These are phyloP conservation scores for Ophiocordyceps australis DNA, from an alignment of 2,329 filamentous ascomycete genomes.

Conservation along the genomic window DNA sequence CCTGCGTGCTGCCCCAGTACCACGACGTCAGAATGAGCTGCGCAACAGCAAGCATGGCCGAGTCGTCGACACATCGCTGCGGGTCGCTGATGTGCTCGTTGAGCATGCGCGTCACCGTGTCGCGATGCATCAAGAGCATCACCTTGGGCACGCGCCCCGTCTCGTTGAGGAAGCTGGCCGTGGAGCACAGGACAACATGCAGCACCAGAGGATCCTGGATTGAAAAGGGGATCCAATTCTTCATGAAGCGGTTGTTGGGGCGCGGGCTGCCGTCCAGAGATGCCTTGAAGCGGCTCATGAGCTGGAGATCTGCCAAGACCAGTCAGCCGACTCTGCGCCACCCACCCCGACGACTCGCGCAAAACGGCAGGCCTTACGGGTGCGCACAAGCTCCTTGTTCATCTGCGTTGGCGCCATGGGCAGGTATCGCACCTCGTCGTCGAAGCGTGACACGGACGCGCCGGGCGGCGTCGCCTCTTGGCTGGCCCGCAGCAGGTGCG, in stretches of 20 bases:
- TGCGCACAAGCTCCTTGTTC: conserved; percentile 27
- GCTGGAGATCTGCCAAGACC: conserved; percentile 20
- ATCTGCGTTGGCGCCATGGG: conserved; percentile 21
- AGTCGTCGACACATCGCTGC: conserved; percentile 19
- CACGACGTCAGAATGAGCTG: conserved; percentile 33
- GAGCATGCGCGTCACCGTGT: conserved; percentile 22
- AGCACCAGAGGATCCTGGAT: conserved; percentile 29
- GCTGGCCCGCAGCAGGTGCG: conserved; percentile 7
- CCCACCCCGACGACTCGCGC: too few relatives aligned
- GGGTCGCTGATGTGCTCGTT: conserved; percentile 24
- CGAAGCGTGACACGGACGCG: conserved; percentile 8
- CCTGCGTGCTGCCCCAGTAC: conserved; percentile 30
- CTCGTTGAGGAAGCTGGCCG: conserved; percentile 31
- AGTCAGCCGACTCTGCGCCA: background rate
- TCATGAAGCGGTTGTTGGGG: conserved; percentile 23
- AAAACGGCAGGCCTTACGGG: conserved; percentile 16
- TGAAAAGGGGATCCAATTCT: conserved; percentile 26
- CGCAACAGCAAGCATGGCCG: conserved; percentile 25
- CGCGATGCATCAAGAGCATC: conserved; percentile 22
- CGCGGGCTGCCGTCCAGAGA: conserved; percentile 29
- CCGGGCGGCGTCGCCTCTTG: conserved; percentile 5
- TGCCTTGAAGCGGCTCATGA: conserved; percentile 30
- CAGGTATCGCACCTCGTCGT: conserved; percentile 19
- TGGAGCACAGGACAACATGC: conserved; percentile 29
- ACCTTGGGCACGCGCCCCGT: conserved; percentile 25